Evolutionary conservation across 176 grass and related monocot species (phyloP).

Genomic region (Musa acuminata): DNA sequence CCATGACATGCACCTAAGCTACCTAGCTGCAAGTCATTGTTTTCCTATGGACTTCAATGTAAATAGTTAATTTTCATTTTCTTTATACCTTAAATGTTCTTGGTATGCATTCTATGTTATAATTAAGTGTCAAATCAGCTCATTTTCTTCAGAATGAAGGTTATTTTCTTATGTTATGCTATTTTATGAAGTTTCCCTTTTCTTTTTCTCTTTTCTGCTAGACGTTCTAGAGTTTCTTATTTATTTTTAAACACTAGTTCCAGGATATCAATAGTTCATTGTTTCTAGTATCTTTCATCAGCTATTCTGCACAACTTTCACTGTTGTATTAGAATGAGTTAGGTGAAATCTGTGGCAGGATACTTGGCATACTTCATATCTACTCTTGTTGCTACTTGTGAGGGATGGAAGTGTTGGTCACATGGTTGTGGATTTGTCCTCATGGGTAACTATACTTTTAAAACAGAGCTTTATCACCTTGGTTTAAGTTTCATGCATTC

Average conservation of each 20-base stretch:
- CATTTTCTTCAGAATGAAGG: no score
- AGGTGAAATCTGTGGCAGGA: constrained; percentile 24
- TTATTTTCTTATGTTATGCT: no score
- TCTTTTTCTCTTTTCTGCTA: no score
- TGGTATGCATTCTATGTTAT: no score
- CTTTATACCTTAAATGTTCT: no score
- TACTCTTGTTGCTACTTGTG: constrained; percentile 68
- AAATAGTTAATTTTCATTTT: no score
- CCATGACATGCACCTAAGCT: background rate
- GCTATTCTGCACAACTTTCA: background rate
- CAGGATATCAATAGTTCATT: background rate
- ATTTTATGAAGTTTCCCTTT: no score
- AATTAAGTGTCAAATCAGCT: no score
- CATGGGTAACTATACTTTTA: constrained; percentile 62
- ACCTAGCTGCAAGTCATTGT: no score
- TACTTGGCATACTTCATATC: constrained; percentile 61
- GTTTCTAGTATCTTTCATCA: background rate
- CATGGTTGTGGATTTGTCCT: constrained; percentile 91
- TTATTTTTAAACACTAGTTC: no score
- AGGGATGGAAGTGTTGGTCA: constrained; percentile 82
- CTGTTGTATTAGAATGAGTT: background rate
- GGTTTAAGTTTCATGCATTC: background rate
- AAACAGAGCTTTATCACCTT: constrained; percentile 20
- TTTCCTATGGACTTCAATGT: no score
- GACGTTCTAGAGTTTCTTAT: no score